Base-by-base conservation (phyloP, 148 eudicot genomes). In the Rhododendron henanense region DNA sequence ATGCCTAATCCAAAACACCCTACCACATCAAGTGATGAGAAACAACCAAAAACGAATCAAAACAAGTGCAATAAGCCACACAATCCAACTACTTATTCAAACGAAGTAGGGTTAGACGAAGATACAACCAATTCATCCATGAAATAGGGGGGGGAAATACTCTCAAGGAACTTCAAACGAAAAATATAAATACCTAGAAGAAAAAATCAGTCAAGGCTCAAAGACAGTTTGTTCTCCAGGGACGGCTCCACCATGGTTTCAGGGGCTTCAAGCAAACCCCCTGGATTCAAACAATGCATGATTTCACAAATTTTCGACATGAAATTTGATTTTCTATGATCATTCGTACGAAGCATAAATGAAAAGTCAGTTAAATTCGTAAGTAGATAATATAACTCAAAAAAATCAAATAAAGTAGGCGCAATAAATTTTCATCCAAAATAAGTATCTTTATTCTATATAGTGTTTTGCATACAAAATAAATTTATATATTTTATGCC, bases 1-100 rank as follows among this genome's bases (percentile, higher is more conserved):
- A 87, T 95, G 98, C 93, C 98, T 93, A 88, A 94, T 92, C 96
- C 98, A 94, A 80, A 94, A 90, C 57, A 91, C 89, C 95, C 95
- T 93, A 84, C 37, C 48, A 80, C 18, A 77, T 13, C 31, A 86
- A 79, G 79, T 10, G 19, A 33, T 73, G 33, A 21, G 63, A 86
- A 48, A 13, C 16, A 10, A 48, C 31, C 16, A 25, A 55, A 69
- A 63, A 41, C 23, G 5, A 88, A 44, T 2, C 15, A 39, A n/a
- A 44, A 1, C 59, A 84, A 31, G 6, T 61, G 31, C 35, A 28
- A 61, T 37, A 16, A 50, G 39, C 18, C 61, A 18, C 4, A 18
- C 6, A 14, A 65, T 35, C 37, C 55, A 81, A 81, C 28, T 9
- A 19, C 44, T 41, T 71, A 47, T 5, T 23, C 23, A 33, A 39